phyloP scores from a whole-genome alignment of 306 rosid species.

The Mucuna pruriens region DNA sequence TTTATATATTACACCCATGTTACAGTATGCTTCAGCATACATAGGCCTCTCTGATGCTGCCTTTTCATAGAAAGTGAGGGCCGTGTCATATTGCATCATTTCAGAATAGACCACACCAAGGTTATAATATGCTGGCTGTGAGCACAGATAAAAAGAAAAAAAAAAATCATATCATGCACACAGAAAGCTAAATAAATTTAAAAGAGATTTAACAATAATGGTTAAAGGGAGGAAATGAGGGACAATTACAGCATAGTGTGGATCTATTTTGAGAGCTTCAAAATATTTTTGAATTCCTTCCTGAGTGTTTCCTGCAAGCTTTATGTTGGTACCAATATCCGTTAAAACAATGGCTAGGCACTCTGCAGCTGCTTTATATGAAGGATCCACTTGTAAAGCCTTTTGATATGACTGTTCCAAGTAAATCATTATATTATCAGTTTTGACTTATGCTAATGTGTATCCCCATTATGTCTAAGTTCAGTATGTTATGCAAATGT shows the following conservation, averaged over 20 bases:
- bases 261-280: conserved; percentile 93
- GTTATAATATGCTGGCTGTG: conserved; percentile 97
- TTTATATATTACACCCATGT: conserved; percentile 96
- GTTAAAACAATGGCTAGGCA: conserved; percentile 96
- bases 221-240: conserved; percentile 25
- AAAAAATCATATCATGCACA: conserved; percentile 6
- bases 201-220: neutral
- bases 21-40: conserved; percentile 99
- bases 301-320: conserved; percentile 94
- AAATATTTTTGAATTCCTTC: conserved; percentile 98
- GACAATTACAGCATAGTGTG: conserved; percentile 87
- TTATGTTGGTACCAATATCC: conserved; percentile 97
- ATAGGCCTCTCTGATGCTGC: conserved; percentile 97
- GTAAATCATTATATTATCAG: conserved; percentile 8
- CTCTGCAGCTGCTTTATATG: conserved; percentile 91
- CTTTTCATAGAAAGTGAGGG: conserved; percentile 93
- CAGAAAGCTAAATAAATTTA: conserved; percentile 20
- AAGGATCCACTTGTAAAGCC: conserved; percentile 80
- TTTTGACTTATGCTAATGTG: neutral
- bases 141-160: conserved; percentile 21
- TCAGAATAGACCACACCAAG: conserved; percentile 99
- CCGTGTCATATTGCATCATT: conserved; percentile 96
- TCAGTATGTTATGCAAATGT: neutral
- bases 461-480: conserved; percentile 4
- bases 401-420: conserved; percentile 91